phyloP scores from a whole-genome alignment of 2,329 filamentous ascomycete genomes.

The Venturia effusa region DNA sequence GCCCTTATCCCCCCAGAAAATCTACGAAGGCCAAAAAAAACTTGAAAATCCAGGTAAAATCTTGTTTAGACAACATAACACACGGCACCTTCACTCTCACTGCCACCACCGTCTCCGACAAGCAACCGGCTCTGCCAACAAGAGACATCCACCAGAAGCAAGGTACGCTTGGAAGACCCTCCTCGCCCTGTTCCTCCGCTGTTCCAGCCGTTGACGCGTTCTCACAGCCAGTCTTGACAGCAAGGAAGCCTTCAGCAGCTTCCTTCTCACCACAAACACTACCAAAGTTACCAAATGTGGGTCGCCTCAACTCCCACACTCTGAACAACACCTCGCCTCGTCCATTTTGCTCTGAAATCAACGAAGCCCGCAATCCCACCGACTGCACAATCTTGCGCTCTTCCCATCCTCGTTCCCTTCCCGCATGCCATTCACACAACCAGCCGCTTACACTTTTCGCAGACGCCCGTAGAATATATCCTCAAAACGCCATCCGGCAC shows the following conservation, averaged over 20 bases:
- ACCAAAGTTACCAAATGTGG: slow-evolving; percentile 4
- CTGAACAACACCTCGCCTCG: neutral
- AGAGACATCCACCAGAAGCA: neutral
- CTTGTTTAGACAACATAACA: neutral
- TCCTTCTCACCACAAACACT: neutral
- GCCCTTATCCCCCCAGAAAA: slow-evolving; percentile 17
- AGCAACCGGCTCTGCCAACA: slow-evolving; percentile 4
- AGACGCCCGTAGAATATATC: neutral
- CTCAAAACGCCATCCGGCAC: slow-evolving; percentile 8
- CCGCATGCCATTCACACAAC: neutral
- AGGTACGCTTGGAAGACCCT: slow-evolving; percentile 3
- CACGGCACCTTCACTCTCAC: neutral
- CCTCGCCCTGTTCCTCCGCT: neutral
- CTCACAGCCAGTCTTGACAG: neutral
- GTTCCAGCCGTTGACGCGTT: neutral
- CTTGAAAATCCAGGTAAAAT: slow-evolving; percentile 24
- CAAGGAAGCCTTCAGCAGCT: neutral
- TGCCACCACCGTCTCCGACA: neutral
- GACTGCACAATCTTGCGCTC: neutral
- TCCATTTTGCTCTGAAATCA: neutral
- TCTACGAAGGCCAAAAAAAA: slow-evolving; percentile 25
- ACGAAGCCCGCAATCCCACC: neutral
- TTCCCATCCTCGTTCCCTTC: neutral
- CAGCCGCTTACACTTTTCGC: neutral
- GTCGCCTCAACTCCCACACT: neutral